A percentile compares a stretch with the other conserved stretches of the same genome.
phyloP scores from a whole-genome alignment of 1,284 basidiomycete species.

The Earliella scabrosa region DNA sequence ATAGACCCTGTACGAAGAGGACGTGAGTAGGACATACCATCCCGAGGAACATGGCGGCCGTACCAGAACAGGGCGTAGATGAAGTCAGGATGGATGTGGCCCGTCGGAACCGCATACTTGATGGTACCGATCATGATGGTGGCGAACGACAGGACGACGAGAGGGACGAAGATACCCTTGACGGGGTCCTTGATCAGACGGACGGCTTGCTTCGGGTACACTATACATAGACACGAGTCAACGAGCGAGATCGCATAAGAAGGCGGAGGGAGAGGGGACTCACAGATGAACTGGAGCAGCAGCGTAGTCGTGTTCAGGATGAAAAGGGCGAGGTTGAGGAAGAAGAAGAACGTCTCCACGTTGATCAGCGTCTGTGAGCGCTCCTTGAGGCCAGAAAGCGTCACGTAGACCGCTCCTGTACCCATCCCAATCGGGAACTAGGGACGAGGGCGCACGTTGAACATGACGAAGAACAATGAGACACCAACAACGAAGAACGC shows the following conservation, averaged over 20 bases:
- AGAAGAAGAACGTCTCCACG: constrained; percentile 49
- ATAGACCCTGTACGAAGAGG: constrained; percentile 46
- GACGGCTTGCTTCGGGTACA: constrained; percentile 48
- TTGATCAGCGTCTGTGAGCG: constrained; percentile 38
- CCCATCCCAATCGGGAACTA: constrained; percentile 57
- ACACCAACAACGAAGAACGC: constrained; percentile 28
- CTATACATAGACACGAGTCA: constrained; percentile 25
- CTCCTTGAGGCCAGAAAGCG: constrained; percentile 44
- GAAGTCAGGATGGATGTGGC: constrained; percentile 37
- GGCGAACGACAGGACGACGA: constrained; percentile 53
- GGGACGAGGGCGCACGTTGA: not conserved
- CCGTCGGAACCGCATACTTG: constrained; percentile 46
- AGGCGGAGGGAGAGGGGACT: constrained; percentile 12
- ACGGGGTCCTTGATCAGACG: constrained; percentile 48
- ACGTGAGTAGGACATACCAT: not conserved
- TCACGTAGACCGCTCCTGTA: constrained; percentile 52
- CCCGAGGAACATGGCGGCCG: constrained; percentile 7
- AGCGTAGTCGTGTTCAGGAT: constrained; percentile 47
- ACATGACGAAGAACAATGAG: not conserved
- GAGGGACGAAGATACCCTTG: constrained; percentile 51
- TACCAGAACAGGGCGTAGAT: constrained; percentile 51
- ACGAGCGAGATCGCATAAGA: not conserved
- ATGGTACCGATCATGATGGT: constrained; percentile 54
- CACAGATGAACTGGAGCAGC: constrained; percentile 46
- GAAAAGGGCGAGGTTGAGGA: constrained; percentile 49